Evolutionary conservation across 164 flowering plant genomes (phyloP), one percentile per base, ranked within the genome.

Genomic region (Malania oleifera): DNA sequence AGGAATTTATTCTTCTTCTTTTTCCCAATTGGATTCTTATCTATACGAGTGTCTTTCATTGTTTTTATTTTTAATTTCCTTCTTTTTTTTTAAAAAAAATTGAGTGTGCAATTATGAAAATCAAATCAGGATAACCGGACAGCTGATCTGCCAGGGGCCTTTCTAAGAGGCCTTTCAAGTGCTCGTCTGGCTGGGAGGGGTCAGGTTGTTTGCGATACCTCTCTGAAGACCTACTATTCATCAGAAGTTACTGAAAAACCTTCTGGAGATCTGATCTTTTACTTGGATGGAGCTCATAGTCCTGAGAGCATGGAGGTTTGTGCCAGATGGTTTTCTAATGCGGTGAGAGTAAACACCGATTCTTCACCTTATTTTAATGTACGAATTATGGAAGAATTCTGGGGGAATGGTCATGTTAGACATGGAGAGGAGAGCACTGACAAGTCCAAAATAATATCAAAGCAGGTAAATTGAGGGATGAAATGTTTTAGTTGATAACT

Each of bases 271-370:
- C 72, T 90, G 59, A 59, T 81, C 20, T 90, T 90, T 64, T 90
- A 83, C 68, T 73, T 87, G 70, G 97, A 90, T 70, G 97, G 97
- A 60, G 97, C 97, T 64, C 97, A 90, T 59, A 90, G 89, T 67
- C 95, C 95, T 25, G 95, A 90, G 68, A 90, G 97, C 76, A 87
- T 90, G 81, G 97, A 83, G 59, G 86, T 70, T 55, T 90, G 95
- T 70, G 95, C 89, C 23, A 78, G 67, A 60, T 90, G 97, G 97
- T 90, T 87, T 68, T 83, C 84, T 57, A 59, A 57, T 66, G 80
- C 78, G 55, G 75, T 75, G 4, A 80, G 70, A 61, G 83, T 51
- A 57, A 63, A 59, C 39, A 45, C 39, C 8, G 40, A 38, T 24
- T 20, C 20, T 26, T 34, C 73, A 38, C 40, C 68, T 46, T 59